These are phyloP conservation scores for Zychaea mexicana DNA, from an alignment of 371 early-diverging fungal species.

Conservation along the genomic window DNA sequence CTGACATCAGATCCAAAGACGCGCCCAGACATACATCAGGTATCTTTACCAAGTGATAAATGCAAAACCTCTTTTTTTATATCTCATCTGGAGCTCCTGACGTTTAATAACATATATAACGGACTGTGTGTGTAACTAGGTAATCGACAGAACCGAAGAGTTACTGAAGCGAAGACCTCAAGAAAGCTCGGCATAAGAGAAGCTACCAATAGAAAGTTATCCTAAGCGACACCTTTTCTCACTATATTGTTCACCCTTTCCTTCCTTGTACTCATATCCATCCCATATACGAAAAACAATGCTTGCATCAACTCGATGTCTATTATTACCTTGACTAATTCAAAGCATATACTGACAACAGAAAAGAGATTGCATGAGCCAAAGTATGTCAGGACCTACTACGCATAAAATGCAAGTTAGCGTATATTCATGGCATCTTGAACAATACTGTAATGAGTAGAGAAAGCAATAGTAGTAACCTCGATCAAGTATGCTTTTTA, in stretches of 20 bases:
- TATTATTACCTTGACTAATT: background rate
- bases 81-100: too few relatives aligned
- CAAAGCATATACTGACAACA: too few relatives aligned
- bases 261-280: background rate
- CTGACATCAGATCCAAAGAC: constrained; percentile 62
- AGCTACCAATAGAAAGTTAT: background rate
- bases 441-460: too few relatives aligned
- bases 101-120: too few relatives aligned
- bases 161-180: constrained; percentile 2
- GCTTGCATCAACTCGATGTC: too few relatives aligned
- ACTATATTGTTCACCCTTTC: background rate
- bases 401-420: too few relatives aligned
- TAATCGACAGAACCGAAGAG: background rate
- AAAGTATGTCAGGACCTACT: too few relatives aligned
- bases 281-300: background rate
- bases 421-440: too few relatives aligned
- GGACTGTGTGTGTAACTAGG: constrained; percentile 6
- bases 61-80: too few relatives aligned
- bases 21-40: constrained; percentile 67
- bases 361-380: too few relatives aligned
- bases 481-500: too few relatives aligned
- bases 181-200: background rate
- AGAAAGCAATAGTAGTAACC: too few relatives aligned
- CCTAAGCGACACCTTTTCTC: background rate
- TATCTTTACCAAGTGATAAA: constrained; percentile 8